Percentiles rank a stretch among this genome's conserved stretches.
Conservation (phyloP, 768 basidiomycete genomes). For the Lenzites betulinus region DNA sequence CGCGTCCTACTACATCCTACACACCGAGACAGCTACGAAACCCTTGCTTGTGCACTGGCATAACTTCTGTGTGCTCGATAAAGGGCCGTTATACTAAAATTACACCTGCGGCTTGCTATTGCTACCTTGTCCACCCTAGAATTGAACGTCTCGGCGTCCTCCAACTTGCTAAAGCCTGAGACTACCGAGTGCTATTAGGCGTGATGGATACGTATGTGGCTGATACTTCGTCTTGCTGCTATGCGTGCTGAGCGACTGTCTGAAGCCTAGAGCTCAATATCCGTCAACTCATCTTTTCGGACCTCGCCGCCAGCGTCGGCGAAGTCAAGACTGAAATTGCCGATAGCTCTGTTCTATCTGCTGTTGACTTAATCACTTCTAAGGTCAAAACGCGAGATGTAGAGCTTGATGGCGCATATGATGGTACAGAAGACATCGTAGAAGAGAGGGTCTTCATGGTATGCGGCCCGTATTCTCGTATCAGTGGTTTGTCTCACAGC, state of each 20-base stretch:
- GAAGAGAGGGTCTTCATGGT: slow-evolving; percentile 61
- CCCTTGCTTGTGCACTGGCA: too few relatives aligned
- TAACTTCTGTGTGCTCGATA: too few relatives aligned
- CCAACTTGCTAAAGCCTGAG: too few relatives aligned
- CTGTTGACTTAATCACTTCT: slow-evolving; percentile 60
- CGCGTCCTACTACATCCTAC: too few relatives aligned
- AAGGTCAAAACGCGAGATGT: slow-evolving; percentile 52
- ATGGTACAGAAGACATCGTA: slow-evolving; percentile 20
- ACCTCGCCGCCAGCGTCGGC: slow-evolving; percentile 63
- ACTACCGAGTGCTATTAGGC: not conserved
- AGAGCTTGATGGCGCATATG: not conserved
- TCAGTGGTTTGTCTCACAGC: not conserved
- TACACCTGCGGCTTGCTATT: too few relatives aligned
- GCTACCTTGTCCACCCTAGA: too few relatives aligned
- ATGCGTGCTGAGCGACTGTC: not conserved
- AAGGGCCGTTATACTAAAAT: too few relatives aligned
- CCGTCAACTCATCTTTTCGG: slow-evolving; percentile 71
- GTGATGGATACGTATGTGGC: slow-evolving; percentile 18
- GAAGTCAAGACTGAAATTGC: slow-evolving; percentile 40
- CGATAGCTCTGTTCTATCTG: slow-evolving; percentile 40
- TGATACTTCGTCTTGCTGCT: too few relatives aligned
- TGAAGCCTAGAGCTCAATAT: slow-evolving; percentile 81
- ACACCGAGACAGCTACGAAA: too few relatives aligned
- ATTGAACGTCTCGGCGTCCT: too few relatives aligned
- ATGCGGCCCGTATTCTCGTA: slow-evolving; percentile 23